Evolutionary conservation across 768 basidiomycete genomes (phyloP), one percentile per base, ranked within the genome.

Genomic region (Psilocybe cubensis): DNA sequence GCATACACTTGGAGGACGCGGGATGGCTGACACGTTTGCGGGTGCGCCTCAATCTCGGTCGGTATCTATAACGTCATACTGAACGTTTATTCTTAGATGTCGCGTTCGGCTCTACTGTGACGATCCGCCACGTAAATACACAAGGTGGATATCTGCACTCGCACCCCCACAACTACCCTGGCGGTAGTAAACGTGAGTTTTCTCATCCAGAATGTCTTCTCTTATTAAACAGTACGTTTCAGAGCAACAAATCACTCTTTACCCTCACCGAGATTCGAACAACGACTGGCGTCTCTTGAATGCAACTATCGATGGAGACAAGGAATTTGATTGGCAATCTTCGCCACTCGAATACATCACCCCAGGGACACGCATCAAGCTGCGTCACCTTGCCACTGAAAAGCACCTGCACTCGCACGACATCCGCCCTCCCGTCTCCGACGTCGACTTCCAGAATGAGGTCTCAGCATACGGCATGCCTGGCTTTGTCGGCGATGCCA

Each of bases 231-330:
- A 33, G 10, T 1, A 38, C 8, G 38, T 18, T 58, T 17, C 68
- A 98, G 96, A 99, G 68, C 97, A 99, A 84, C 97, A 99, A 76
- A 81, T 99, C 60, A 98, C 97, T 0, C 86, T 99, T n/a, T 99
- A 99, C 70, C 97, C 97, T 1, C 97, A 99, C 72, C 84, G 90
- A n/a, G 97, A 99, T 67, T 76, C 79, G n/a, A 99, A 99, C 79
- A 99, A 99, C 71, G 74, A 89, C 64, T 99, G 93, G 93, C 81
- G 85, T 17, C 83, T 99, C 58, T 67, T 87, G 67, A 96, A 97
- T 66, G 88, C 87, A 1, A 89, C 91, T 1, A 45, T 67, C 38
- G 75, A 79, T 14, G 74, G 71, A 28, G 68, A 76, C 72, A 53
- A 60, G 1, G 47, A 60, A 10, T 73, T 70, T 28, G 75, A 80